These are phyloP conservation scores for Tricholoma saponaceum DNA, from an alignment of 768 basidiomycete genomes.

Conservation along the genomic window DNA sequence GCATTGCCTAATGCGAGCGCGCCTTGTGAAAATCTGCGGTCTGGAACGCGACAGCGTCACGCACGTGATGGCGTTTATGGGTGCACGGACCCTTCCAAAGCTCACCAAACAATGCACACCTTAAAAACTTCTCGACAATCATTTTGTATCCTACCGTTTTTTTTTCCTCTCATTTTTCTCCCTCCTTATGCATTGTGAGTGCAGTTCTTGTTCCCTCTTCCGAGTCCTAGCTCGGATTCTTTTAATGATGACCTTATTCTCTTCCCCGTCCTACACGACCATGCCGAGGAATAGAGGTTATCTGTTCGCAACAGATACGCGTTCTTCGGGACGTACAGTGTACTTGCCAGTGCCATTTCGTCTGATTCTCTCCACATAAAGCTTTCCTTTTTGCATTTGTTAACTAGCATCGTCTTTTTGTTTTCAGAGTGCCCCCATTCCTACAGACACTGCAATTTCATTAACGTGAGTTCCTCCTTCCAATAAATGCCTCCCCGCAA, in stretches of 20 bases:
- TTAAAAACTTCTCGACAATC: neutral
- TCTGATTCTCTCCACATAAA: constrained; percentile 45
- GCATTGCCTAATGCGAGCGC: too few relatives aligned
- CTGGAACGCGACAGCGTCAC: neutral
- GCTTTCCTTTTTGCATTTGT: neutral
- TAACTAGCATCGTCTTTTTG: neutral
- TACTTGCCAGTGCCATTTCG: constrained; percentile 89
- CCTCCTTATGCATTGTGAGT: neutral
- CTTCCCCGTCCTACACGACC: constrained; percentile 91
- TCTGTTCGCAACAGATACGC: constrained; percentile 76
- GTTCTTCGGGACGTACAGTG: constrained; percentile 58
- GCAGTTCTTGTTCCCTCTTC: neutral
- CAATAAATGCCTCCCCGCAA: neutral
- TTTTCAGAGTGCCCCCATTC: too few relatives aligned
- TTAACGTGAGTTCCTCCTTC: constrained; percentile 20
- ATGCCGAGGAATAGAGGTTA: constrained; percentile 78
- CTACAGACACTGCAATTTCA: too few relatives aligned
- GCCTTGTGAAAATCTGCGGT: too few relatives aligned
- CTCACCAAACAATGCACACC: neutral
- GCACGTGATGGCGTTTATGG: neutral
- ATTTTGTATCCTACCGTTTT: neutral
- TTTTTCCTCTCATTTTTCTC: neutral
- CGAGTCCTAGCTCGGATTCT: constrained; percentile 3
- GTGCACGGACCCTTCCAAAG: constrained; percentile 4
- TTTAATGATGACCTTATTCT: constrained; percentile 68